Base-by-base conservation (phyloP, 805 yeast genomes). In the Lipomyces anomalus region DNA sequence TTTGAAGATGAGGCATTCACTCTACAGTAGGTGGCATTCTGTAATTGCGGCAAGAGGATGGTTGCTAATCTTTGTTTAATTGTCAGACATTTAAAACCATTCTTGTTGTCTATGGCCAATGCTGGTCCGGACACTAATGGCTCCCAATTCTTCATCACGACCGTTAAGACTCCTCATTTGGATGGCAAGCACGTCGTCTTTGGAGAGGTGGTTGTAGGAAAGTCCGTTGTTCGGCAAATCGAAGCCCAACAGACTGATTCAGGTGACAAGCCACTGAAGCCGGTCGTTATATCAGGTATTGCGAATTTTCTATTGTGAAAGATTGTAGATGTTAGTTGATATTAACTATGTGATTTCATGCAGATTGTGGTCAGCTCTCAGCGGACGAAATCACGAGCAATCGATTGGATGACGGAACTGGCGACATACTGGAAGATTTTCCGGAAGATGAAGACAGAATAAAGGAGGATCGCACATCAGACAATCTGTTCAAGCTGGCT, bases 101-200 rank as follows among this genome's bases (percentile, higher is more conserved):
- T 83, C 65, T 72, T 92, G 56, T 74, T 90, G 57, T 85, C 95
- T 5, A 92, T 90, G 97, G 97, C 98, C 47, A 90, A 90, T 62
- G 85, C 97, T 3, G 97, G 97, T 16, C 88, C 95, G 48, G 79
- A 82, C 64, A 90, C 97, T 40, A 92, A 92, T 62, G 97, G 97
- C 1, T 87, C 96, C 2, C 97, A 90, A 67, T 92, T 87, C 59
- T 90, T 90, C 65, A 80, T 90, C 59, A 90, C 98, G 22, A 86
- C 96, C 2, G 92, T 79, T 2, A 80, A 87, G 35, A 87, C 97
- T 1, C 95, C 97, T 4, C 97, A 90, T 66, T 75, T 92, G 55
- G 90, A 92, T 62, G 94, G 90, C 22, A 90, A 90, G 65, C 98
- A 92, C 64, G 97, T 89, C 42, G 97, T 92, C 2, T 92, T 92